phyloP scores from a whole-genome alignment of 2,329 filamentous ascomycete species.

The Fusarium papillatum region DNA sequence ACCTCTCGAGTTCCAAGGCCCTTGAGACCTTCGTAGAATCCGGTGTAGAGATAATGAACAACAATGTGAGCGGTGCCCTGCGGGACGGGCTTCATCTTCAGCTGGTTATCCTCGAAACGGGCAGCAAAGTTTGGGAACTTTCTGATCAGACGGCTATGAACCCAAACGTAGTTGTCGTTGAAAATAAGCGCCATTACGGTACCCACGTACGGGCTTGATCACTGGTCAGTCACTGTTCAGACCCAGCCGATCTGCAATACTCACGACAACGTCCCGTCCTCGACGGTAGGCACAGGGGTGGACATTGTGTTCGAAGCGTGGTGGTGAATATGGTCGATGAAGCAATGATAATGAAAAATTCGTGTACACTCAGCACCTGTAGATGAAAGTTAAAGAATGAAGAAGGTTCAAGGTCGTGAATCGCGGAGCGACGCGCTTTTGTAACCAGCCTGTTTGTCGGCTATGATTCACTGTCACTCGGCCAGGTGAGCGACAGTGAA shows the following conservation, averaged over 20 bases:
- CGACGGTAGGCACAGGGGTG: background rate
- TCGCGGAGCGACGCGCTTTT: background rate
- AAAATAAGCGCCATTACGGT: background rate
- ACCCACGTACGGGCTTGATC: background rate
- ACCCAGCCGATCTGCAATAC: background rate
- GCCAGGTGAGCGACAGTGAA: background rate
- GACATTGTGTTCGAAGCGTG: background rate
- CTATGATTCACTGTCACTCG: background rate
- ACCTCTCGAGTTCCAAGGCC: background rate
- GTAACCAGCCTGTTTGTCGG: background rate
- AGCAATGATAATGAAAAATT: background rate
- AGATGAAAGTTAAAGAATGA: background rate
- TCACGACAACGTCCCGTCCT: background rate
- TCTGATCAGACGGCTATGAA: background rate
- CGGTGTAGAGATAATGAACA: background rate
- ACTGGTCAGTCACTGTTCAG: background rate
- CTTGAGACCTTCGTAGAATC: background rate
- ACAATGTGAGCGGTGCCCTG: background rate
- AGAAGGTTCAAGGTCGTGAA: background rate
- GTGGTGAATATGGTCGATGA: too few relatives aligned
- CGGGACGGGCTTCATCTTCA: background rate
- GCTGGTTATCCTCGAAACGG: background rate
- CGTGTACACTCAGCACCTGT: background rate
- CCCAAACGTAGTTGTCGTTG: background rate
- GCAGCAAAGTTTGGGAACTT: background rate